These are phyloP conservation scores for Cystobasidium tubakii DNA, from an alignment of 768 basidiomycete species.

Conservation along the genomic window DNA sequence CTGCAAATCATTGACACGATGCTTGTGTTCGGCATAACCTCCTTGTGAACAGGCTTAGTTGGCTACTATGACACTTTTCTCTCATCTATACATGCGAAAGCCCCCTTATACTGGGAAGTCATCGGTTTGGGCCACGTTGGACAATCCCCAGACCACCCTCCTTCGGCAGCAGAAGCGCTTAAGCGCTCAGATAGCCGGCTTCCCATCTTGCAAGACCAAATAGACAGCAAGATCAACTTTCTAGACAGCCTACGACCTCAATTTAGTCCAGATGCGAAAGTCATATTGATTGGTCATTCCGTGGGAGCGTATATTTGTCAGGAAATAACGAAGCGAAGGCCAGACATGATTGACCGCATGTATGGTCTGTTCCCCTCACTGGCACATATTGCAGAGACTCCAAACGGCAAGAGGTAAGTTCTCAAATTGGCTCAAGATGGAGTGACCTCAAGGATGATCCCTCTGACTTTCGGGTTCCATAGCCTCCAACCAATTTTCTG, in stretches of 20 bases:
- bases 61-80: constrained; percentile 27
- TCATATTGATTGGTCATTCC: constrained; percentile 23
- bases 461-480: neutral
- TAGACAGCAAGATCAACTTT: constrained; percentile 18
- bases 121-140: constrained; percentile 26
- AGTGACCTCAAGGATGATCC: too few species aligned
- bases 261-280: neutral
- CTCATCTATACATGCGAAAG: constrained; percentile 15
- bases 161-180: neutral
- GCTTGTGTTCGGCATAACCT: too few species aligned
- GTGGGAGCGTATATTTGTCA: constrained; percentile 34
- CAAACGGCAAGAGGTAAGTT: constrained; percentile 18
- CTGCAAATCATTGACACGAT: neutral
- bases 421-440: neutral
- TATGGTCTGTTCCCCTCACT: constrained; percentile 27
- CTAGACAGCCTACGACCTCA: neutral
- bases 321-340: constrained; percentile 8
- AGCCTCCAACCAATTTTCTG: neutral
- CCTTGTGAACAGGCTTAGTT: neutral
- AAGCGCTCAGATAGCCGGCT: neutral
- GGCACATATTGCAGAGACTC: constrained; percentile 1
- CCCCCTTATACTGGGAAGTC: neutral
- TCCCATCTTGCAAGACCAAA: neutral
- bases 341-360: neutral
- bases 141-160: constrained; percentile 8